Evolutionary conservation across 495 filamentous ascomycete species (phyloP), one percentile per base, ranked within the genome.

Genomic region (Podospora pseudocomata): DNA sequence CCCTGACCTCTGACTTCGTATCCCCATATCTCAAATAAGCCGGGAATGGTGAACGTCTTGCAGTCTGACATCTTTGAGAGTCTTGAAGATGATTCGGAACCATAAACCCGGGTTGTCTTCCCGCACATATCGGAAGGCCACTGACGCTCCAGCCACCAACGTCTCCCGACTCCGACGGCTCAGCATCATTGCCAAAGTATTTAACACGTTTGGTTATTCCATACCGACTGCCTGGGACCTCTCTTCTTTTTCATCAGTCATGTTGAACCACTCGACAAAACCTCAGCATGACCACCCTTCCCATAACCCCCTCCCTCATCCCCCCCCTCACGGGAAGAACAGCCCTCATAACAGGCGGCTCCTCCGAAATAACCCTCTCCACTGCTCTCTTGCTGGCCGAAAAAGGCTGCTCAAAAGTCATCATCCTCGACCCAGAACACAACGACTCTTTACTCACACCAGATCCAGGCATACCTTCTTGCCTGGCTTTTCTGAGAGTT

Each of bases 361-460:
- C 60, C 20, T 62, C 60, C 11, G 60, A 27, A 5, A 62, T 62
- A 58, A 26, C n/a, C 55, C 55, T 58, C 55, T 58, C 55, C 55
- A 58, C 55, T 4, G n/a, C 55, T n/a, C 55, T 58, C 55, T 26
- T 58, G 5, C 55, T 58, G 3, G n/a, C 55, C 5, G n/a, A 58
- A 5, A 58, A 58, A 13, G 55, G 55, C 5, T 58, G 55, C 55
- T 20, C 55, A 15, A 58, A 58, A 23, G 55, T 58, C 23, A 5
- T 26, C 6, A 58, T 58, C 11, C n/a, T 58, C 19, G 55, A 58
- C n/a, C 55, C 55, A n/a, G 55, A 58, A n/a, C 39, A 49, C 39
- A 49, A 49, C 7, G 39, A 49, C 9, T 6, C 39, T 49, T 49
- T 49, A 16, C 7, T 49, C 6, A 16, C 39, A 2, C 9, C 39